Conservation (phyloP, 257 asterid species). For the Solanum paucissectum region DNA sequence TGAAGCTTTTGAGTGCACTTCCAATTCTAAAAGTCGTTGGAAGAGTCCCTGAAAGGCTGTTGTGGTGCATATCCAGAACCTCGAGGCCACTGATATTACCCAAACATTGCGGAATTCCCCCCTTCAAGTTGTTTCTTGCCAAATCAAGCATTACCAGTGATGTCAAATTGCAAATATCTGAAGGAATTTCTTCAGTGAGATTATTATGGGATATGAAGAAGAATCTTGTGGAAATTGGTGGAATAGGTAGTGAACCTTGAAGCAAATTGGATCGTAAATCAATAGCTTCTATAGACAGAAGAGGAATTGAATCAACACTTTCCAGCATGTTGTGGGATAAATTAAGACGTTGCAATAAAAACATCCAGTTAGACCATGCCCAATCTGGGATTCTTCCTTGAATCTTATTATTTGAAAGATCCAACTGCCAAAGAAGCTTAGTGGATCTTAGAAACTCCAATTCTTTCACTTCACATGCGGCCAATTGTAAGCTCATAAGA, state of each 20-base stretch:
- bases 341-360: background rate
- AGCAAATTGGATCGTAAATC: background rate
- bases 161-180: background rate
- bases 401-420: background rate
- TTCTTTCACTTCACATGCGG: background rate
- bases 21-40: slow-evolving; percentile 3
- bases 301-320: background rate
- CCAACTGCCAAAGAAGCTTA: background rate
- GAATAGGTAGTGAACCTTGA: background rate
- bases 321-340: background rate
- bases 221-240: background rate
- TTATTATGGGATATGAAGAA: background rate
- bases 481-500: background rate
- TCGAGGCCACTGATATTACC: background rate
- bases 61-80: background rate
- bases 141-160: background rate
- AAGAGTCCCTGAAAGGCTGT: background rate
- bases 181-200: slow-evolving; percentile 5
- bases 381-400: background rate
- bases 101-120: background rate
- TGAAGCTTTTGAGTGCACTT: slow-evolving; percentile 1
- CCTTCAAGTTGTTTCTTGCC: background rate
- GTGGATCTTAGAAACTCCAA: background rate
- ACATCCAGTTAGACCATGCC: background rate
- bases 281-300: background rate